Evolutionary conservation across 2,329 filamentous ascomycete species (phyloP), one percentile per base, ranked within the genome.

Genomic region (Aspergillus novofumigatus): DNA sequence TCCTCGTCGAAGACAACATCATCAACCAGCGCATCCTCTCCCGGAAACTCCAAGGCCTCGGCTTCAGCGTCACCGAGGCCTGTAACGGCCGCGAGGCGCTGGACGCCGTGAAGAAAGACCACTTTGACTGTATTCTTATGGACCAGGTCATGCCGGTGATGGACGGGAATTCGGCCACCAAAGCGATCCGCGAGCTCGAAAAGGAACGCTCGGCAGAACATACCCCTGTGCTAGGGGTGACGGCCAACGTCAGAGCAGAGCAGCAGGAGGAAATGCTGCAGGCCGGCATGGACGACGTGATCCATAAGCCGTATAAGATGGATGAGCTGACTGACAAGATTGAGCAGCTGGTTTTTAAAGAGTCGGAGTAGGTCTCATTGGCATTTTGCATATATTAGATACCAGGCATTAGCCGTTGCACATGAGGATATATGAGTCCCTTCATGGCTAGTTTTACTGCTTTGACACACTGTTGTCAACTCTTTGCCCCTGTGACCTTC

Each of bases 111-210:
- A 59, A 70, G 20, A 63, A 62, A 1, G 35, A 42, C 2, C 26
- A 26, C 3, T 69, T 90, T 25, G 84, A 85, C 8, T 80, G 91
- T 49, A 86, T 92, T 11, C 72, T 92, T 5, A 91, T 92, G 89
- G 90, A 92, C 67, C 79, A 91, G 50, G 89, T 92, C 67, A 92
- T 92, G 89, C 89, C 89, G 1, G 81, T 91, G 47, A 92, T 92
- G 89, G 88, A 92, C 65, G 90, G 90, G 38, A 83, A 90, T 72
- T 88, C 87, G 2, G 91, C 89, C 61, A 86, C 89, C 11, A 80
- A 81, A 45, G 83, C 78, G 58, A 91, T 93, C 53, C 82, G 90
- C 20, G 81, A 87, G 58, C 77, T 90, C 20, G 88, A 92, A 69
- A 76, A 75, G 51, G 78, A 83, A 53, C 84, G 85, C 21, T 53